These are phyloP conservation scores for Rhynchospora breviuscula DNA, from an alignment of 176 grass and related monocot genomes.

Conservation along the genomic window DNA sequence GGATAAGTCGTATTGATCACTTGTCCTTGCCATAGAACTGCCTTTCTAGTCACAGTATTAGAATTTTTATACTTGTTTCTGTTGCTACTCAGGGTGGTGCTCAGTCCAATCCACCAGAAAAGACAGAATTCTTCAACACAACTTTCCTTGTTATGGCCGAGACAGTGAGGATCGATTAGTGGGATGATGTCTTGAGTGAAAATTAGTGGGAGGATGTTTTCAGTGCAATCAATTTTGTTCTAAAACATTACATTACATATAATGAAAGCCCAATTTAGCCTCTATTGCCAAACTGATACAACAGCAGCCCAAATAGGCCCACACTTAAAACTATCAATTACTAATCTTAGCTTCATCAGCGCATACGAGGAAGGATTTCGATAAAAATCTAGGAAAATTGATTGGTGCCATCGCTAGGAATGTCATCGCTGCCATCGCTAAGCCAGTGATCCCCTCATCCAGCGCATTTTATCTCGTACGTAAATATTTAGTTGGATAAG, in stretches of 20 bases:
- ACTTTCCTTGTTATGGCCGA: not conserved
- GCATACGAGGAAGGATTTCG: too few species aligned
- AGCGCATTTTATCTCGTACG: too few species aligned
- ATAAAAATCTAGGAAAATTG: too few species aligned
- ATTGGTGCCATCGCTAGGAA: too few species aligned
- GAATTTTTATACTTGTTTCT: too few species aligned
- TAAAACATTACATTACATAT: not conserved
- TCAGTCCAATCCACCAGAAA: not conserved
- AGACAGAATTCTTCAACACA: not conserved
- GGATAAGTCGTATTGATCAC: too few species aligned
- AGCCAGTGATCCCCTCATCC: too few species aligned
- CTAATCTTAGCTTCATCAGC: too few species aligned
- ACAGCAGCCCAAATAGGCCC: not conserved
- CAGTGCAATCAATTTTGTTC: not conserved
- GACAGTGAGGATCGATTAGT: not conserved
- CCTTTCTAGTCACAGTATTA: too few species aligned
- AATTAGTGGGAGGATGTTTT: not conserved
- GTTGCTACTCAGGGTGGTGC: not conserved
- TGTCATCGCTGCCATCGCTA: too few species aligned
- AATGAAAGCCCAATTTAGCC: not conserved
- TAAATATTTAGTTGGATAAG: too few species aligned
- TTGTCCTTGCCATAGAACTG: too few species aligned
- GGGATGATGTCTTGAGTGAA: not conserved
- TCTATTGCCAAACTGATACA: not conserved
- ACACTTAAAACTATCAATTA: not conserved